phyloP scores from a whole-genome alignment of 2,329 filamentous ascomycete species.

The Aspergillaceae sp. region DNA sequence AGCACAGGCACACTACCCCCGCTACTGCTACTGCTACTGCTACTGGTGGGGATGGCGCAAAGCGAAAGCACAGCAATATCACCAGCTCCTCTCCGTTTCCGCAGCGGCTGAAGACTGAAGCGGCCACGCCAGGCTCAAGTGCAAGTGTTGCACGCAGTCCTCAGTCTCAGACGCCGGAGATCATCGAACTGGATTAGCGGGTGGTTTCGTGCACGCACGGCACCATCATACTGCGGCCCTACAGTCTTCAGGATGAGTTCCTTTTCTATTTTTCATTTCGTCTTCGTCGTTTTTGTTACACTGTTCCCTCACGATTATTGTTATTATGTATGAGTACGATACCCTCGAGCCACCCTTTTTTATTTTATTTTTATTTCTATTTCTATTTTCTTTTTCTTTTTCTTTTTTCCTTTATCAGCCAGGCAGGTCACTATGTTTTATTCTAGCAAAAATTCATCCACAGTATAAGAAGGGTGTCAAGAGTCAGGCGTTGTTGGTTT shows the following conservation, averaged over 20 bases:
- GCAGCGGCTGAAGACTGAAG: conserved; percentile 9
- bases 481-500: conserved; percentile 4
- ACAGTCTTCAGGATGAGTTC: background rate
- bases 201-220: background rate
- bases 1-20: conserved; percentile 6
- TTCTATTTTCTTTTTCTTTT: background rate
- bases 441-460: too few species aligned
- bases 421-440: too few species aligned
- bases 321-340: background rate
- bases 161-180: conserved; percentile 3
- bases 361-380: background rate
- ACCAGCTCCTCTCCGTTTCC: conserved; percentile 1
- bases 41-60: conserved; percentile 1
- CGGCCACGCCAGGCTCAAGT: background rate
- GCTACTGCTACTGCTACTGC: background rate
- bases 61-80: conserved; percentile 11
- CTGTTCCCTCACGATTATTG: background rate
- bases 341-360: background rate
- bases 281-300: background rate
- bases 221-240: too few species aligned
- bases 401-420: background rate
- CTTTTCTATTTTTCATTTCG: background rate
- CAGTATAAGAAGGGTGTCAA: background rate
- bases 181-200: conserved; percentile 18
- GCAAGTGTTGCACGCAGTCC: background rate